Base-by-base conservation (phyloP, 2,329 filamentous ascomycete species). In the Pseudonectria buxi region DNA sequence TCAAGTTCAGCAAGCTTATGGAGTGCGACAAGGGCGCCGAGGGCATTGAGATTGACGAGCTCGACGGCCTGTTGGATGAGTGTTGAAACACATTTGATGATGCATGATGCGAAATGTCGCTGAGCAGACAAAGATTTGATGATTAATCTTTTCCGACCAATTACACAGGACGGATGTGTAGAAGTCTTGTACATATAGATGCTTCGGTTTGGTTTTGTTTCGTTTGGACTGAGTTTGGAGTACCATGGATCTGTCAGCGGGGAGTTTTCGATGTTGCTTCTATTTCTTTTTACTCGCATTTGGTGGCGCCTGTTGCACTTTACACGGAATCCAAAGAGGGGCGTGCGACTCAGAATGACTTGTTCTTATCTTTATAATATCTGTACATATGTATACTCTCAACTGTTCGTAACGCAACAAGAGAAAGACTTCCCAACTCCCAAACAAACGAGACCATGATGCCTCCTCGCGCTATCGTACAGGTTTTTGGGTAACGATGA, bases 31-130 rank as follows among this genome's bases (percentile, higher is more conserved):
- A 73, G 56, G 87, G 81, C 56, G 88, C 89, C 2, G 92, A 96
- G 66, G 84, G 80, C 46, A 82, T 96, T 49, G 88, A 94, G 59
- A 76, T 96, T 32, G 87, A 95, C 30, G 92, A 98, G 68, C 78
- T 96, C 15, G 90, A 96, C 55, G 79, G 84, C 50, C 75, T 95
- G 58, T 76, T 95, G 53, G 81, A 85, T 55, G 81, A 77, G 48
- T 86, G 79, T 59, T 87, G 65, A 72, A 35, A 40, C 30, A 33
- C 35, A 27, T 25, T 26, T 37, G 37, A 38, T 33, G 49, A 51
- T 37, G 43, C 49, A 22, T 29, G 33, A 42, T 35, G 51, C 34
- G 47, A 52, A 26, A 32, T 43, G 36, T 44, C 41, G 29, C 13
- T 48, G 48, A 26, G 49, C 51, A 44, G 40, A 45, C 45, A 40